Evolutionary conservation across 805 yeast genomes (phyloP), one percentile per base, ranked within the genome.

Genomic region (Ogataea thermomethanolica): DNA sequence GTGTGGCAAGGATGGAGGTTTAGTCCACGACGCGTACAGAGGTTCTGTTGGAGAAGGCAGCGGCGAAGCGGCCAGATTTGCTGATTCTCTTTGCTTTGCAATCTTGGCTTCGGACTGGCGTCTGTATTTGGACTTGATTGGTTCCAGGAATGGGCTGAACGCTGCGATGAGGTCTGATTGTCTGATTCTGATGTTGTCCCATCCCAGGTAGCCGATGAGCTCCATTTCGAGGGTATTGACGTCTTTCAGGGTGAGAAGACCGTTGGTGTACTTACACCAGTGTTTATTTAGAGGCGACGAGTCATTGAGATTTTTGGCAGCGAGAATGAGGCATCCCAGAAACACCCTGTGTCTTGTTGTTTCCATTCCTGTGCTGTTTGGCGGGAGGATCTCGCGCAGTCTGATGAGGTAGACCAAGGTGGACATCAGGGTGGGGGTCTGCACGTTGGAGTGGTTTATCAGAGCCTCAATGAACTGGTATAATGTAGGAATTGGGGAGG

Each of bases 231-330:
- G 84, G 49, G 89, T 79, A 64, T 91, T 93, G 39, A 93, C 88
- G 56, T 91, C 98, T 15, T 71, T 71, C 27, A 85, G 67, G 8
- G 80, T 59, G 45, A 91, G 74, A 30, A 93, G 70, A 0, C 97
- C 97, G 58, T 83, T 81, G 3, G 98, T 90, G 69, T 91, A 90
- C 45, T 78, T 74, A 4, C 95, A 82, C 99, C 99, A 91, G 67
- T 93, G 97, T 66, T 84, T 90, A 67, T 91, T 91, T 60, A 91
- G 74, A 30, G 99, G 99, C 14, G 95, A 82, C 3, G 95, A 84
- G 68, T 91, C 99, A 64, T 91, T 91, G 49, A 90, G 74, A 48
- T 80, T 81, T 67, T 91, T 91, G 11, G 98, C 96, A n/a, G 95
- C 85, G 35, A 93, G 66, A 31, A 91, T 87, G 41, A 91, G 71